Percentiles rank a stretch among this genome's conserved stretches.
phyloP scores from a whole-genome alignment of 2,329 filamentous ascomycete species.

The Truncatella angustata region DNA sequence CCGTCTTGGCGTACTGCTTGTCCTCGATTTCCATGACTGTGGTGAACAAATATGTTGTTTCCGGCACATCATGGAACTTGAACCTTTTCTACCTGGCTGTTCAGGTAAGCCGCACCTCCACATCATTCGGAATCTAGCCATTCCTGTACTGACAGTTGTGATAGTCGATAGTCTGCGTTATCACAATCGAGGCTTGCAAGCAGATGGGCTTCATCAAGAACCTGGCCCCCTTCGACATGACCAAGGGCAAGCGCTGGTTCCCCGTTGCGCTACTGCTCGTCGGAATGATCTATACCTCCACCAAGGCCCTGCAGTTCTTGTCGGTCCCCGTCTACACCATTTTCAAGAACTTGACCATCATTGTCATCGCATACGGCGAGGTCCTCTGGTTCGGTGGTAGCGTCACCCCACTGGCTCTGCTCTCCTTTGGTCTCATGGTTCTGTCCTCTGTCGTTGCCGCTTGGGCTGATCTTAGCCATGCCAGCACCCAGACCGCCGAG shows the following conservation, averaged over 20 bases:
- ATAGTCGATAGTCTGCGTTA: conserved; percentile 85
- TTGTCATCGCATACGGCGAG: conserved; percentile 97
- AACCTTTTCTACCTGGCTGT: conserved; percentile 93
- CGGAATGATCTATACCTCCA: conserved; percentile 98
- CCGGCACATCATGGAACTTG: conserved; percentile 86
- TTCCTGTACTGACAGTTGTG: background rate
- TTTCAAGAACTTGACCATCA: conserved; percentile 99
- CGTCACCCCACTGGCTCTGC: conserved; percentile 80
- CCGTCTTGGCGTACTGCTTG: conserved; percentile 86
- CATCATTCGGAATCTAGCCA: background rate
- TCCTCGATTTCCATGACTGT: conserved; percentile 99
- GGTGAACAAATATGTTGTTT: conserved; percentile 99
- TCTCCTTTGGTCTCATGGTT: conserved; percentile 97
- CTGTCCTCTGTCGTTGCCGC: conserved; percentile 91
- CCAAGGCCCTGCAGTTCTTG: conserved; percentile 92
- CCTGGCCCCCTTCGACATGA: conserved; percentile 75
- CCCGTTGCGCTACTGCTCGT: conserved; percentile 93
- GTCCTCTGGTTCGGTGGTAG: conserved; percentile 97
- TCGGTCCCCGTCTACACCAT: conserved; percentile 99
- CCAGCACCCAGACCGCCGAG: conserved; percentile 49
- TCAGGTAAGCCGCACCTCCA: conserved; percentile 65
- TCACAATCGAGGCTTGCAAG: conserved; percentile 81
- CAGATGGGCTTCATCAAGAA: conserved; percentile 78
- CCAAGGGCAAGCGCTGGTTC: conserved; percentile 96
- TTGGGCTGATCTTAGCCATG: conserved; percentile 86